Evolutionary conservation across 768 basidiomycete genomes (phyloP).

Genomic region (Mycena rebaudengoi): DNA sequence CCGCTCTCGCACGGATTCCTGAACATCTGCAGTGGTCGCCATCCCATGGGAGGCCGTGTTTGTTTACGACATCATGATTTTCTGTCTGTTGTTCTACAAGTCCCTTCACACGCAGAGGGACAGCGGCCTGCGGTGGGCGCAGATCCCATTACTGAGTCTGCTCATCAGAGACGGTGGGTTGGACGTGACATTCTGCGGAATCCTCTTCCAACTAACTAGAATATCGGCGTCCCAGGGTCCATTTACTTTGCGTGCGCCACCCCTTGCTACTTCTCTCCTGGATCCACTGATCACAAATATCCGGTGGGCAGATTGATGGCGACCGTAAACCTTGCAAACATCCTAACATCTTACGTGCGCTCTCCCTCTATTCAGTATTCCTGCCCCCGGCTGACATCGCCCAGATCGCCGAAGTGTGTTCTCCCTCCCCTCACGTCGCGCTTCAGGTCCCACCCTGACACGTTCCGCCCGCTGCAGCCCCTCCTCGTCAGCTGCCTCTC

Average conservation of each 20-base stretch:
- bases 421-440: too few species aligned
- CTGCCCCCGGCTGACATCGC: not conserved
- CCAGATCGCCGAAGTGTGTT: constrained; percentile 9
- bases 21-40: not conserved
- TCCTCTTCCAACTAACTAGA: not conserved
- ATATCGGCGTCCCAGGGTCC: not conserved
- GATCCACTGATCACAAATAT: not conserved
- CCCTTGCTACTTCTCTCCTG: not conserved
- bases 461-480: not conserved
- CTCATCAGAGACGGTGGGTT: constrained; percentile 18
- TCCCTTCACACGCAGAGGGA: not conserved
- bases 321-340: constrained; percentile 32
- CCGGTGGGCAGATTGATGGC: constrained; percentile 6
- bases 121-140: not conserved
- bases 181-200: not conserved
- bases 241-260: constrained; percentile 19
- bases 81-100: constrained; percentile 4
- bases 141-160: not conserved
- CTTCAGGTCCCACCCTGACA: too few species aligned
- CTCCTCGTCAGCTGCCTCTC: constrained; percentile 14
- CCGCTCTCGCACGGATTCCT: too few species aligned
- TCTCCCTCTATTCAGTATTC: not conserved
- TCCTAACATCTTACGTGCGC: constrained; percentile 16
- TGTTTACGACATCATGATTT: constrained; percentile 15
- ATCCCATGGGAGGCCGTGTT: constrained; percentile 20